Percentiles rank a stretch among this genome's conserved stretches.
Evolutionary conservation across 805 yeast species (phyloP).

Genomic region (Vanderwaltozyma verrucispora): DNA sequence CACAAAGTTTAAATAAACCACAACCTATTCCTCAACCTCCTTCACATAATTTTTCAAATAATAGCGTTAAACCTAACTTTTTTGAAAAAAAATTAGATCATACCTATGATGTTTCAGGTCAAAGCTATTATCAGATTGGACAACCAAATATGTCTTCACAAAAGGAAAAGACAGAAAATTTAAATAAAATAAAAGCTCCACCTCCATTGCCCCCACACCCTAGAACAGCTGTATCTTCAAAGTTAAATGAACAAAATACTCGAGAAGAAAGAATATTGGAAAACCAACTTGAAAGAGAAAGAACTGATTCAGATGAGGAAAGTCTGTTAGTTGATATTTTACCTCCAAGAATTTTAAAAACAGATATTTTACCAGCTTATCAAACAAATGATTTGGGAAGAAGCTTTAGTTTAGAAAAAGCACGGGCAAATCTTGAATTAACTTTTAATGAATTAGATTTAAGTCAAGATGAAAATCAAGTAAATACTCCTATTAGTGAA

Average conservation of each 20-base stretch:
- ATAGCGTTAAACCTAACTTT: no score
- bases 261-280: background rate
- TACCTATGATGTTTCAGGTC: no score
- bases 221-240: background rate
- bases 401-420: background rate
- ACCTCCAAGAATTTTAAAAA: background rate
- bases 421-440: slow-evolving; percentile 2
- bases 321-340: background rate
- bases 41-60: no score
- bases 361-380: no score
- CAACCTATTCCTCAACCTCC: no score
- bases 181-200: background rate
- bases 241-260: no score
- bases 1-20: no score
- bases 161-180: background rate
- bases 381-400: background rate
- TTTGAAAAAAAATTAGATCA: no score
- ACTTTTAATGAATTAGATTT: slow-evolving; percentile 13
- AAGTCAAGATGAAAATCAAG: slow-evolving; percentile 4
- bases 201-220: slow-evolving; percentile 3
- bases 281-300: background rate
- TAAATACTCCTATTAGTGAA: slow-evolving; percentile 1
- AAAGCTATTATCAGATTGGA: no score
- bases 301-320: background rate
- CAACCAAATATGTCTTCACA: background rate